phyloP scores from a whole-genome alignment of 148 eudicot genomes.

The Chenopodium quinoa region DNA sequence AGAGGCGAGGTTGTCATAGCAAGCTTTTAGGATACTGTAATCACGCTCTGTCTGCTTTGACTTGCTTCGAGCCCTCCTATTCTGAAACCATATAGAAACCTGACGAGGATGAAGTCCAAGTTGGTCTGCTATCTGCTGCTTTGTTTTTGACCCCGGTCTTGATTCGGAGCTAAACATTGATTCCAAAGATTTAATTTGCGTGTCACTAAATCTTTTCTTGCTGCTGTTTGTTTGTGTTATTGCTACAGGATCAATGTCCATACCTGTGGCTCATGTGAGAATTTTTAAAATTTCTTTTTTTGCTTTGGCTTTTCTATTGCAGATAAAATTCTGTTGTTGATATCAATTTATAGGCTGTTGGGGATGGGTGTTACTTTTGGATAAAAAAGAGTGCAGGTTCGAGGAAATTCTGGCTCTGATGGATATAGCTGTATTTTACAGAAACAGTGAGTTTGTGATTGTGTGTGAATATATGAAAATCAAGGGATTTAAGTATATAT shows the following conservation, averaged over 20 bases:
- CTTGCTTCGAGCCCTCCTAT: constrained; percentile 52
- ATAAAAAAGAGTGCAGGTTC: not conserved
- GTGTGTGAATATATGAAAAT: constrained; percentile 5
- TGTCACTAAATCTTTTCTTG: constrained; percentile 42
- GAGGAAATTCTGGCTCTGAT: constrained; percentile 1
- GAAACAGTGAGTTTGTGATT: not conserved
- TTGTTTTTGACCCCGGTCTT: constrained; percentile 49
- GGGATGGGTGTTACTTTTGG: not conserved
- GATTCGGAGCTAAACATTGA: constrained; percentile 43
- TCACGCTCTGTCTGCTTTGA: constrained; percentile 54
- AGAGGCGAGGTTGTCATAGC: constrained; percentile 40
- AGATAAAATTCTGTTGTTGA: not conserved
- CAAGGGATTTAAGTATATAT: not conserved
- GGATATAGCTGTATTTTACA: not conserved
- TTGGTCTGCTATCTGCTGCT: constrained; percentile 46
- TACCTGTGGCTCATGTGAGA: constrained; percentile 2
- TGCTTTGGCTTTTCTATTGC: not conserved
- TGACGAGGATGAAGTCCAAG: constrained; percentile 59
- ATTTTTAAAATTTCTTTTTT: not conserved
- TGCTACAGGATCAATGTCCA: constrained; percentile 16
- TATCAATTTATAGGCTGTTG: constrained; percentile 6
- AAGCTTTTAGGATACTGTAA: constrained; percentile 34
- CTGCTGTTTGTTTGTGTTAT: constrained; percentile 26
- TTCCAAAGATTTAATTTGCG: constrained; percentile 44
- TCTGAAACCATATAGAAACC: constrained; percentile 65